These are phyloP conservation scores for Exserohilum rostratum DNA, from an alignment of 2,329 filamentous ascomycete species.

Conservation along the genomic window DNA sequence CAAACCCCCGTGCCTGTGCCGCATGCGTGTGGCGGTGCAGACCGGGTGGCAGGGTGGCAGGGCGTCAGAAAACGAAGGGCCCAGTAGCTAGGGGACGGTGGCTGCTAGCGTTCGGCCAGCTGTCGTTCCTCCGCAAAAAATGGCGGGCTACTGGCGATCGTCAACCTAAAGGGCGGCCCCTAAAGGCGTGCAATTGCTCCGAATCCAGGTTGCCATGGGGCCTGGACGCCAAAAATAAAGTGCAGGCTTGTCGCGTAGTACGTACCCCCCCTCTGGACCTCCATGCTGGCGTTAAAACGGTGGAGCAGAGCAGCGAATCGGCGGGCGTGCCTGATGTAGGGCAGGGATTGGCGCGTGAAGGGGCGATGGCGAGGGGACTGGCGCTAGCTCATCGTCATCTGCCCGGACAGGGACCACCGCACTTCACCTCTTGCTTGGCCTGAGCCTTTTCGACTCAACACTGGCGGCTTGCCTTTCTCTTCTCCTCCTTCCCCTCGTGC, in stretches of 20 bases:
- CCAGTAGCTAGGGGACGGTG: no score
- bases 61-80: no score
- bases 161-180: background rate
- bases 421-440: no score
- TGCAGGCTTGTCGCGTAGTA: background rate
- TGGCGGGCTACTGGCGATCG: background rate
- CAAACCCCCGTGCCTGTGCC: background rate
- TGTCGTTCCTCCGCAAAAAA: conserved; percentile 6
- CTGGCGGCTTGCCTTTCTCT: no score
- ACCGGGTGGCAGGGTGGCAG: no score
- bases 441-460: no score
- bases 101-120: background rate
- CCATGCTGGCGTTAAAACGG: conserved; percentile 16
- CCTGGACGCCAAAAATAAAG: conserved; percentile 8
- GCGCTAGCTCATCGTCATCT: conserved; percentile 2
- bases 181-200: background rate
- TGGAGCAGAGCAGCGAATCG: conserved; percentile 13
- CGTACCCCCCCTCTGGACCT: conserved; percentile 12
- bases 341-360: background rate
- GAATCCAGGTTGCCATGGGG: conserved; percentile 2
- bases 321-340: conserved; percentile 2
- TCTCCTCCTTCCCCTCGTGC: no score
- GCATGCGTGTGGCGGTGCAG: conserved; percentile 2
- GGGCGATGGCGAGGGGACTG: no score
- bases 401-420: conserved; percentile 1